Evolutionary conservation across 2,329 filamentous ascomycete species (phyloP), one percentile per base, ranked within the genome.

Genomic region (Aspergillus persii): DNA sequence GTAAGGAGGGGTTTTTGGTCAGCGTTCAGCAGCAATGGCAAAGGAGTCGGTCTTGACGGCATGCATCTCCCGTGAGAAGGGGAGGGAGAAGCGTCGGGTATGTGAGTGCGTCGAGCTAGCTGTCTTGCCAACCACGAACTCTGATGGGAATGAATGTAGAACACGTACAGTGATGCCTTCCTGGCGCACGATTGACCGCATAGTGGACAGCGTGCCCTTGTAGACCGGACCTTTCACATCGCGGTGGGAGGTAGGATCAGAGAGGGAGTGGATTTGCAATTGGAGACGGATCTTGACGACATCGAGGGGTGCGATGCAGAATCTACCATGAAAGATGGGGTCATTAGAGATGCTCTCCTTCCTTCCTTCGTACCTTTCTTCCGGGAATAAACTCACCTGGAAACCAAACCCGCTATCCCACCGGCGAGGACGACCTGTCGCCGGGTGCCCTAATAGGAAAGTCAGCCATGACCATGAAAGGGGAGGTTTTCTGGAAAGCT

Each of bases 251-350:
- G 87, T 76, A 2, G 91, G 89, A 70, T 94, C 89, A 68, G 89
- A 89, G 61, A 91, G 85, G 52, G 91, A 92, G 79, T 96, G 90
- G 49, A 90, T 86, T 76, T 98, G 95, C 18, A 99, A 87, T 75
- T 99, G 95, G 50, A 98, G 88, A 50, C 95, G 91, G 78, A 99
- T 99, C 81, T 99, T 98, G 79, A 98, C 87, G 63, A 99, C 95
- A 76, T 99, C 95, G 66, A 99, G 89, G 55, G 95, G 95, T 18
- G 95, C 92, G 73, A 98, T 89, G 71, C 95, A 86, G 81, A 99
- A 98, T 74, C 91, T 92, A 67, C 54, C 39, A 7, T 26, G 3
- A 4, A 11, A 12, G 8, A 51, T 11, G 7, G 4, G 6, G 49
- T 47, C 12, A 23, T 23, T 23, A 23, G 18, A 23, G 18, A 23